Conservation (phyloP, 176 grass and related monocot genomes). For the Aegilops bicornis region DNA sequence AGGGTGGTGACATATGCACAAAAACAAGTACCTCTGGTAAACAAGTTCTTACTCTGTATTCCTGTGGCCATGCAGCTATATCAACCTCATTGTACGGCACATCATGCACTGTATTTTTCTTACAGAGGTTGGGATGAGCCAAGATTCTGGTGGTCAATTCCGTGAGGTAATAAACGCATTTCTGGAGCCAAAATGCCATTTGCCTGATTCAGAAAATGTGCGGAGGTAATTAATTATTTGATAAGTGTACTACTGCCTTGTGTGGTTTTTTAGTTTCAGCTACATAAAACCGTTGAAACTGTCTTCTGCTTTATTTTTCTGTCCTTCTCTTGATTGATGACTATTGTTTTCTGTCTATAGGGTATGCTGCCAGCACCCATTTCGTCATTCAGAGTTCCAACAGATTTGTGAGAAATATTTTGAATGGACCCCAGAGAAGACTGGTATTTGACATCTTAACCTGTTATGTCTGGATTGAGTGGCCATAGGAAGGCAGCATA, state of each 20-base stretch:
- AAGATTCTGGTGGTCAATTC: conserved; percentile 48
- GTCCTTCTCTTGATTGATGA: neutral
- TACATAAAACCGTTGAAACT: neutral
- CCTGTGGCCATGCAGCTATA: conserved; percentile 4
- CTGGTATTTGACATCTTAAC: conserved; percentile 49
- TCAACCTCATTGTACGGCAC: neutral
- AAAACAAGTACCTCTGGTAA: conserved; percentile 43
- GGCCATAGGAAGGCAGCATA: neutral
- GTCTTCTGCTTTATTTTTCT: neutral
- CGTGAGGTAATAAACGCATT: conserved; percentile 75
- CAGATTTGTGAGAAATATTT: conserved; percentile 72
- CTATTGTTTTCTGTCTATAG: conserved; percentile 41
- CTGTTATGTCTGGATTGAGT: conserved; percentile 11
- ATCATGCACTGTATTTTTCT: neutral
- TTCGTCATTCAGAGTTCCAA: conserved; percentile 65
- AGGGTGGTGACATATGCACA: conserved; percentile 39
- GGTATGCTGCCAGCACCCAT: conserved; percentile 53
- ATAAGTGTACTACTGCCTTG: conserved; percentile 4
- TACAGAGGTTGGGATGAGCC: conserved; percentile 40
- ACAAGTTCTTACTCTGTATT: neutral
- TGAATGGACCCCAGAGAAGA: conserved; percentile 78
- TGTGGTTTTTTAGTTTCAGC: conserved; percentile 6
- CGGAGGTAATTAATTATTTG: conserved; percentile 57
- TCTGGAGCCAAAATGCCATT: conserved; percentile 87
- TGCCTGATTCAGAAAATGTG: conserved; percentile 73